These are phyloP conservation scores for Yarrowia phangngaensis DNA, from an alignment of 805 yeast species.

Conservation along the genomic window DNA sequence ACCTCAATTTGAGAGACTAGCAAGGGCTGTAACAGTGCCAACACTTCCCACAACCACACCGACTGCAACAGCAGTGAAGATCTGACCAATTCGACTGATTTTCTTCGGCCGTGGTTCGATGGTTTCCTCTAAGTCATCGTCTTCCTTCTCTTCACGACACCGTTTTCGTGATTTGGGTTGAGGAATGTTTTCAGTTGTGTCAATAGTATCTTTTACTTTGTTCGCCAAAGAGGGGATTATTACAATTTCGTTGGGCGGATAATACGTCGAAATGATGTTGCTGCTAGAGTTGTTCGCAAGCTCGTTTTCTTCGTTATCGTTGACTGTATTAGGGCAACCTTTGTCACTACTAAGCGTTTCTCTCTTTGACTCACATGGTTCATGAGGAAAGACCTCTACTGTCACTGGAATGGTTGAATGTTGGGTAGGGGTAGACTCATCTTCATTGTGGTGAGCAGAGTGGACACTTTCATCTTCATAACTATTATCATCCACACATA, in stretches of 20 bases:
- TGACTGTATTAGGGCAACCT: too few species aligned
- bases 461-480: background rate
- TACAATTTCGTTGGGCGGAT: background rate
- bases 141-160: constrained; percentile 27
- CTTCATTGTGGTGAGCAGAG: background rate
- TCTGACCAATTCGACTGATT: constrained; percentile 7
- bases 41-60: constrained; percentile 31
- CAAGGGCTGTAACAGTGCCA: constrained; percentile 31
- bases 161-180: constrained; percentile 19
- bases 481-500: too few species aligned
- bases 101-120: background rate
- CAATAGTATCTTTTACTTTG: background rate
- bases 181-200: background rate
- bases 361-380: too few species aligned
- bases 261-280: background rate
- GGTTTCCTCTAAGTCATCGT: background rate
- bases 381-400: background rate
- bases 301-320: background rate
- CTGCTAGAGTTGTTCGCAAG: background rate
- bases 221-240: background rate
- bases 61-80: constrained; percentile 21
- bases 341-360: too few species aligned
- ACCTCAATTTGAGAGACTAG: constrained; percentile 20
- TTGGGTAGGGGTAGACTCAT: background rate
- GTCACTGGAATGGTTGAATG: background rate